A percentile compares a stretch with the other conserved stretches of the same genome.
Conservation (phyloP, 2,329 filamentous ascomycete species). For the Cercospora brassicicola region DNA sequence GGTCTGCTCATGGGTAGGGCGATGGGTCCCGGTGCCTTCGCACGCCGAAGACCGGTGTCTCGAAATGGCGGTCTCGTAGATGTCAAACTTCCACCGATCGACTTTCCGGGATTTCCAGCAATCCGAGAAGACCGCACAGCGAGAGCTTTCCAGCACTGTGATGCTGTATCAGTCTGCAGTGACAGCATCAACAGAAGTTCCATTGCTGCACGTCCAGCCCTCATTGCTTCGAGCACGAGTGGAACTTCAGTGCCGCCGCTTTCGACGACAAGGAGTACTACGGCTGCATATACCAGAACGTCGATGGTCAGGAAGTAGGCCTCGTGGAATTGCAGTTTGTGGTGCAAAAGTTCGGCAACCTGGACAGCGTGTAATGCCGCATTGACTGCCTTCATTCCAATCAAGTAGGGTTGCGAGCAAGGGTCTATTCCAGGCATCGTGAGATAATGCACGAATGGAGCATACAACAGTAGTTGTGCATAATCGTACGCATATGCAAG, state of each 20-base stretch:
- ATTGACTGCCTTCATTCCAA: slow-evolving; percentile 16
- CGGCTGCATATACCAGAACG: slow-evolving; percentile 22
- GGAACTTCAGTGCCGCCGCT: slow-evolving; percentile 10
- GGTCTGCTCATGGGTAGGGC: not conserved
- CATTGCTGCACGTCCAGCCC: slow-evolving; percentile 14
- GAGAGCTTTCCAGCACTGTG: slow-evolving; percentile 23
- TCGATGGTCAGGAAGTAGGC: slow-evolving; percentile 23
- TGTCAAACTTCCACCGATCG: not conserved
- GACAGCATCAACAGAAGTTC: slow-evolving; percentile 21
- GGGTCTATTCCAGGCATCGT: slow-evolving; percentile 2
- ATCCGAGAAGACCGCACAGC: slow-evolving; percentile 1
- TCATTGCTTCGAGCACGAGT: slow-evolving; percentile 17
- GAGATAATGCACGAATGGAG: slow-evolving; percentile 25
- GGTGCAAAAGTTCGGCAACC: slow-evolving; percentile 22
- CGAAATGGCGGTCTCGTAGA: not conserved
- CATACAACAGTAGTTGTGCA: slow-evolving; percentile 22
- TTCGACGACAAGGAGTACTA: slow-evolving; percentile 21
- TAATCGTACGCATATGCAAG: slow-evolving; percentile 22
- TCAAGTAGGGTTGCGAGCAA: slow-evolving; percentile 1
- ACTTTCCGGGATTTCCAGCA: not conserved
- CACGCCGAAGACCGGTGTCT: not conserved
- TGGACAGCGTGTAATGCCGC: slow-evolving; percentile 22
- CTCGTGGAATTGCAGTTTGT: slow-evolving; percentile 21
- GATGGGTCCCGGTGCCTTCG: not conserved
- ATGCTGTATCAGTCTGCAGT: slow-evolving; percentile 17